phyloP scores from a whole-genome alignment of 306 rosid genomes.

The Arachis hypogaea region DNA sequence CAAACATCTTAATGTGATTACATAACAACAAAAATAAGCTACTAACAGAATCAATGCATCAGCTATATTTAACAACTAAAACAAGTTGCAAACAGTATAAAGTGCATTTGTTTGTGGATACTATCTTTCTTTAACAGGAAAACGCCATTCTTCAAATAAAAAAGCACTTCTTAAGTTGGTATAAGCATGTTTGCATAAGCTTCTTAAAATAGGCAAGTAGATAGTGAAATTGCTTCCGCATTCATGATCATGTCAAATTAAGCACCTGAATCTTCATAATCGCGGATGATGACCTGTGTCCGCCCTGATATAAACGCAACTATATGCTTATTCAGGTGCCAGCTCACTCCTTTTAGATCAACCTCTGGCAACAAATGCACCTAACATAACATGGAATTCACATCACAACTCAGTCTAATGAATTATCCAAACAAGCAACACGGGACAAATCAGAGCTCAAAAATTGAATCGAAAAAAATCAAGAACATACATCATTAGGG shows the following conservation, averaged over 20 bases:
- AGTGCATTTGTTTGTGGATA: background rate
- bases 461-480: background rate
- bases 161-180: background rate
- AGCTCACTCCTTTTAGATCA: conserved; percentile 83
- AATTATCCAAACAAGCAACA: background rate
- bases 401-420: background rate
- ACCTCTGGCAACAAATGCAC: conserved; percentile 80
- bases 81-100: too few relatives aligned
- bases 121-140: background rate
- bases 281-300: conserved; percentile 70
- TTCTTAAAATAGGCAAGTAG: background rate
- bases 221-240: background rate
- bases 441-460: background rate
- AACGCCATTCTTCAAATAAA: background rate
- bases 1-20: background rate
- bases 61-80: too few relatives aligned
- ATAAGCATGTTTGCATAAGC: background rate
- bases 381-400: conserved; percentile 44
- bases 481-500: conserved; percentile 60
- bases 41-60: background rate
- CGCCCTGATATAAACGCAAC: conserved; percentile 73
- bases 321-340: conserved; percentile 92
- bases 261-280: conserved; percentile 80
- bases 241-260: conserved; percentile 9
- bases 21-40: background rate